Percentiles rank a stretch among this genome's conserved stretches.
phyloP scores from a whole-genome alignment of 768 basidiomycete species.

The Boletellus ananiceps region DNA sequence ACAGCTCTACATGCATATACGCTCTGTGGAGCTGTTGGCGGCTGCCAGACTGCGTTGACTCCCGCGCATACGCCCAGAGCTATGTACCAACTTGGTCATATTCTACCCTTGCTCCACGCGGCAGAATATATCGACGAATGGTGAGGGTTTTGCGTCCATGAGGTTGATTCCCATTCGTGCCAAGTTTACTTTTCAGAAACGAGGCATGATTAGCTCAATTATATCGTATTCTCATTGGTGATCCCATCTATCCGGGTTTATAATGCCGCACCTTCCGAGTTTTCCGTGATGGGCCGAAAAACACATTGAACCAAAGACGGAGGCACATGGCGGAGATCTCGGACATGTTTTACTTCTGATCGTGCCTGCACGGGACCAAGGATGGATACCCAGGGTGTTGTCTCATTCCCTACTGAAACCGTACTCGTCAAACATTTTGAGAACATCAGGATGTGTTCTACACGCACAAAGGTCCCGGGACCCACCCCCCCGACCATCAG shows the following conservation, averaged over 20 bases:
- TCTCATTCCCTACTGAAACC: neutral
- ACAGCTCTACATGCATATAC: neutral
- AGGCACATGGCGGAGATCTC: neutral
- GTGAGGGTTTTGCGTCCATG: neutral
- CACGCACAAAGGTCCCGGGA: slow-evolving; percentile 12
- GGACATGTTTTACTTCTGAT: neutral
- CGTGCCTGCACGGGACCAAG: neutral
- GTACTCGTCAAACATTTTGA: neutral
- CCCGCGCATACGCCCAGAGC: neutral
- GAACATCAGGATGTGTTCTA: neutral
- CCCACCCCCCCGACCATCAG: neutral
- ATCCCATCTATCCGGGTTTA: neutral
- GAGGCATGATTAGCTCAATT: neutral
- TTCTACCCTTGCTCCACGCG: neutral
- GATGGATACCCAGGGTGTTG: no score
- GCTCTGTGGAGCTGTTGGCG: no score
- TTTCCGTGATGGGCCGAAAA: neutral
- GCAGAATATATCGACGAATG: neutral
- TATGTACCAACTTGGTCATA: neutral
- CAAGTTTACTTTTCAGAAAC: neutral
- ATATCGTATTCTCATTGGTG: slow-evolving; percentile 1
- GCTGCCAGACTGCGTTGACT: neutral
- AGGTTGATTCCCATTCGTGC: neutral
- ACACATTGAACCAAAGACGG: neutral
- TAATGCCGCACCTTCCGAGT: neutral